Evolutionary conservation across 179 eudicot genomes (phyloP), one percentile per base, ranked within the genome.

Genomic region (Silene coronaria): DNA sequence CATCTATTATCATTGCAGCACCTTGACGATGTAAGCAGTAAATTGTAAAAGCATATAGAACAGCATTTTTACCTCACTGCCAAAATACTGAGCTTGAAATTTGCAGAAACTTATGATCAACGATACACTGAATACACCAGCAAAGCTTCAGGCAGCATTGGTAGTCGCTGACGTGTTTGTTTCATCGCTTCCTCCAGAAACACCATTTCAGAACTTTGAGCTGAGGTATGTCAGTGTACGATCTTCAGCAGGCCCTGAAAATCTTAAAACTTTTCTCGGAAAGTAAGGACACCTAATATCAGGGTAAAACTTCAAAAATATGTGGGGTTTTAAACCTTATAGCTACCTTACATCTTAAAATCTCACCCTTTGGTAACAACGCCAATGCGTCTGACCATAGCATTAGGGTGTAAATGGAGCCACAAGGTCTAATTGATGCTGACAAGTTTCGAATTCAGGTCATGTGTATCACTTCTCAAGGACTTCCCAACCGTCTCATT

Each of bases 41-140:
- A 5, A 51, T n/a, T 26, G 1, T 64, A n/a, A 66, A 21, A 23
- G 30, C 72, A 48, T 19, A 28, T 8, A 17, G 36, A 26, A 24
- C 38, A 51, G 26, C 27, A 70, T 64, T 32, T 75, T 45, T 13
- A 58, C 45, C 26, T 7, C 57, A 30, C n/a, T 57, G 23, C 61
- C 64, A 0, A 72, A 13, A n/a, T 16, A 42, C 42, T 57, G 34
- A 61, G 27, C 67, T 45, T 73, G 46, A 12, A 64, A 62, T 12
- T 66, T 77, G 83, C 95, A 93, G 98, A 89, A 86, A 77, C 89
- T 93, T 21, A 89, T 93, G 98, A 84, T 91, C 85, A 91, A 91
- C 53, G 92, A 88, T 82, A 85, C 82, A 14, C 78, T 91, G 17
- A 85, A 88, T 80, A 91, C 89, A 4, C 82, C 85, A 61, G 77